phyloP scores from a whole-genome alignment of 1,139 yeast species.

The Debaryomyces udenii region DNA sequence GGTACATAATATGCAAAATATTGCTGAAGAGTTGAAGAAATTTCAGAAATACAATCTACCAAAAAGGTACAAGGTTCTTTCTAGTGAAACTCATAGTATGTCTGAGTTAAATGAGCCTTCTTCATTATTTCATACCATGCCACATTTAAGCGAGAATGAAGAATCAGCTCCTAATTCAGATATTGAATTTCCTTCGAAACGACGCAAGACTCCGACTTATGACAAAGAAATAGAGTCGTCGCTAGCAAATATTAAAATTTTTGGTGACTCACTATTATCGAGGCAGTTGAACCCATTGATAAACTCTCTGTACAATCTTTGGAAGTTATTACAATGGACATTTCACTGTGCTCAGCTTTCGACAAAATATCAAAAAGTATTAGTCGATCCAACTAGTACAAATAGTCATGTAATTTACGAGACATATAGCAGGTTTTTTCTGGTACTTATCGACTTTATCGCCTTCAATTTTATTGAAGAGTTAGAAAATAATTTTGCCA shows the following conservation, averaged over 20 bases:
- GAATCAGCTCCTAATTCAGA: background rate
- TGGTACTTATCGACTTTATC: slow-evolving; percentile 26
- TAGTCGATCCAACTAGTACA: slow-evolving; percentile 22
- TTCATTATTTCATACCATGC: slow-evolving; percentile 14
- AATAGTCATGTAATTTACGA: slow-evolving; percentile 28
- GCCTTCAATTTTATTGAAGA: slow-evolving; percentile 22
- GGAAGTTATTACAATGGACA: slow-evolving; percentile 40
- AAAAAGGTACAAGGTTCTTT: background rate
- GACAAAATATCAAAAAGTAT: slow-evolving; percentile 20
- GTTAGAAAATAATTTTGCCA: slow-evolving; percentile 10
- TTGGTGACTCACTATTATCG: slow-evolving; percentile 35
- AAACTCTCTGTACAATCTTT: slow-evolving; percentile 26
- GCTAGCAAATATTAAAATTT: slow-evolving; percentile 23
- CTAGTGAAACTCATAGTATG: slow-evolving; percentile 13
- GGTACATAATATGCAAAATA: slow-evolving; percentile 13
- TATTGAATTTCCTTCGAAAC: background rate
- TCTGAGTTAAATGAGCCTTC: slow-evolving; percentile 23
- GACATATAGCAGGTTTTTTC: slow-evolving; percentile 19
- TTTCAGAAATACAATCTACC: slow-evolving; percentile 15
- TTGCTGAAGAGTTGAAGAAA: slow-evolving; percentile 24
- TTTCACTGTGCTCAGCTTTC: slow-evolving; percentile 37
- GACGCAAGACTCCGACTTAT: slow-evolving; percentile 2
- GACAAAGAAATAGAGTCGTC: background rate
- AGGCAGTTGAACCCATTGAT: slow-evolving; percentile 25
- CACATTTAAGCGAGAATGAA: slow-evolving; percentile 1